Evolutionary conservation across 495 filamentous ascomycete genomes (phyloP).

Genomic region (Cercophora samala): DNA sequence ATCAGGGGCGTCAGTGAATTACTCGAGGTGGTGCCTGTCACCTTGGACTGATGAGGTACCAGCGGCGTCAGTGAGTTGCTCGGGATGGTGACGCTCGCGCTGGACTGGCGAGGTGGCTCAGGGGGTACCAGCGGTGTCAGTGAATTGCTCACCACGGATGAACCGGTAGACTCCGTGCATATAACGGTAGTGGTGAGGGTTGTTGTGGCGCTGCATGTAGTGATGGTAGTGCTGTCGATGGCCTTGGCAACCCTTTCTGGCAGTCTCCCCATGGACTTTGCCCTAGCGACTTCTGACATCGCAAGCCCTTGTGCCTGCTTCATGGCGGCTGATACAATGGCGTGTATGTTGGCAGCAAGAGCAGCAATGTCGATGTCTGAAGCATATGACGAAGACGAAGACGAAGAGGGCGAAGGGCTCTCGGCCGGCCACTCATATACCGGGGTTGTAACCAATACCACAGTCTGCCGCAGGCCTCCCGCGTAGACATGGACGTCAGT

Average conservation of each 20-base stretch:
- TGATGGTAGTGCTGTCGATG: slow-evolving; percentile 23
- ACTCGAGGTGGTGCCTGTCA: not conserved
- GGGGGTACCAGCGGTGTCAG: not conserved
- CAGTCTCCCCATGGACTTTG: slow-evolving; percentile 17
- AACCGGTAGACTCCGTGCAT: slow-evolving; percentile 6
- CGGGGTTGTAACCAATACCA: slow-evolving; percentile 19
- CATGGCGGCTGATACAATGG: slow-evolving; percentile 23
- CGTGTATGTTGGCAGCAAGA: slow-evolving; percentile 20
- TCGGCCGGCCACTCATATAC: slow-evolving; percentile 23
- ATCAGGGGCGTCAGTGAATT: not conserved
- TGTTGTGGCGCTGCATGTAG: slow-evolving; percentile 20
- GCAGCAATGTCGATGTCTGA: slow-evolving; percentile 14
- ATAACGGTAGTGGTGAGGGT: slow-evolving; percentile 17
- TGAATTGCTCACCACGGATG: not conserved
- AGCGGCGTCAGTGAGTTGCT: too few relatives aligned
- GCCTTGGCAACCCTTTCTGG: slow-evolving; percentile 17
- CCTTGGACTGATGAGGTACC: not conserved
- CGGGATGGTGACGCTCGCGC: too few relatives aligned
- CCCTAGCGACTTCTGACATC: slow-evolving; percentile 19
- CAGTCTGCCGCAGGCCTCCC: slow-evolving; percentile 24
- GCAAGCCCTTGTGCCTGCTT: slow-evolving; percentile 20
- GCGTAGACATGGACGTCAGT: slow-evolving; percentile 15
- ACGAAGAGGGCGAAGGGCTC: not conserved
- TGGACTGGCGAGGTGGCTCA: too few relatives aligned
- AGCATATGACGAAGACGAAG: not conserved